Base-by-base conservation (phyloP, 768 basidiomycete species). In the Amanita exitialis region DNA sequence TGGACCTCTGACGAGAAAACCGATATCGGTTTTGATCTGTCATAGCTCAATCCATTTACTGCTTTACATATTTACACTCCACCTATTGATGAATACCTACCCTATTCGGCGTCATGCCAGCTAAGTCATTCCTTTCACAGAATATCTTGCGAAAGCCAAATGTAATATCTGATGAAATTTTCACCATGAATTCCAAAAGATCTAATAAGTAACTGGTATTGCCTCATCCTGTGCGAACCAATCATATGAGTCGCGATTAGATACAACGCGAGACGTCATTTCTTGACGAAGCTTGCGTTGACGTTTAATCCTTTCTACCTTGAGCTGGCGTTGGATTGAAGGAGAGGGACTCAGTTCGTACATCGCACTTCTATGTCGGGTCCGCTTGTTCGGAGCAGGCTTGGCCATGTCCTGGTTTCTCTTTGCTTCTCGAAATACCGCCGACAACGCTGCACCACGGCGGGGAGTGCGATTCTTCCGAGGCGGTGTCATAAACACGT, bases 241-340 rank as follows among this genome's bases (percentile, higher is more conserved):
- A 25, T 44, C 50, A 18, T 44, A 51, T 12, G 41, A 18, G 8
- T 51, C 50, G 10, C 28, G 23, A 5, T 25, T 42, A 6, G 13
- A 28, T 32, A 36, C 41, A n/a, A 42, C 4, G 9, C 32, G 50
- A 42, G 41, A 16, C 30, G 36, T 20, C 43, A 20, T 49, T 30
- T 51, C 42, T 34, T 51, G 50, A 36, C 50, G 50, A 23, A 25
- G 23, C 37, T 28, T 51, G 30, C 50, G 41, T 36, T 51, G 50
- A 12, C 50, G 42, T 34, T 36, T 51, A 15, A 51, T 51, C 42
- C 25, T 51, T n/a, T 51, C 49, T n/a, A 36, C 27, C 42, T 8
- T 51, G 32, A 51, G 50, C 21, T 51, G 50, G 20, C 16, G 34
- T 21, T 44, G 43, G 3, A 51, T 32, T 12, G 50, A 51, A 20